These are phyloP conservation scores for Phytophthora megakarya DNA, from an alignment of 352 stramenopile genomes.

Conservation along the genomic window DNA sequence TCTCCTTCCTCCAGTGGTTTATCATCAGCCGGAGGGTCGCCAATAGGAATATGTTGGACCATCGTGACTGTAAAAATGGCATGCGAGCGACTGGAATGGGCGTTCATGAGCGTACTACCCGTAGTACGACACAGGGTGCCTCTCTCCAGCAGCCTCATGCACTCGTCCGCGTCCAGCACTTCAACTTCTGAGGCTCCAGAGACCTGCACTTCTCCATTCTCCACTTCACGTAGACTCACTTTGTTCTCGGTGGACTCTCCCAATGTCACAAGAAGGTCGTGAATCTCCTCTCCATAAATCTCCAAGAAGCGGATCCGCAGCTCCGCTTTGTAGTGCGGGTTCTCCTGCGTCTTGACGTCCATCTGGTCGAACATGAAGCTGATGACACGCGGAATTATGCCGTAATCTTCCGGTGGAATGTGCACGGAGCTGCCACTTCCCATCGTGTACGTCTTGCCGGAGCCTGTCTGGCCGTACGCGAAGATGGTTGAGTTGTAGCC, in stretches of 20 bases:
- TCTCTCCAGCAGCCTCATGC: slow-evolving; percentile 80
- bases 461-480: slow-evolving; percentile 88
- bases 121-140: slow-evolving; percentile 86
- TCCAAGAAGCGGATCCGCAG: slow-evolving; percentile 91
- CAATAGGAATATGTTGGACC: slow-evolving; percentile 77
- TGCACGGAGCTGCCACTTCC: slow-evolving; percentile 84
- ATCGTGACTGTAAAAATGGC: slow-evolving; percentile 92
- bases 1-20: slow-evolving; percentile 51
- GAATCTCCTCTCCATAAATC: slow-evolving; percentile 93
- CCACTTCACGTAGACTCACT: slow-evolving; percentile 85
- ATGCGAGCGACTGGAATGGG: slow-evolving; percentile 90
- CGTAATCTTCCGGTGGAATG: slow-evolving; percentile 79
- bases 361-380: slow-evolving; percentile 86
- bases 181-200: slow-evolving; percentile 76
- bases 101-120: slow-evolving; percentile 93
- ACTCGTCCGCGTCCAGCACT: slow-evolving; percentile 73
- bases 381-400: slow-evolving; percentile 89
- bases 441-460: slow-evolving; percentile 91
- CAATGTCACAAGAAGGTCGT: slow-evolving; percentile 86
- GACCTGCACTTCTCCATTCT: slow-evolving; percentile 82
- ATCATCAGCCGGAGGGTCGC: slow-evolving; percentile 40
- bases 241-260: slow-evolving; percentile 66
- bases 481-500: slow-evolving; percentile 92
- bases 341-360: slow-evolving; percentile 57
- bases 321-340: slow-evolving; percentile 63